A percentile compares a stretch with the other conserved stretches of the same genome.
phyloP scores from a whole-genome alignment of 192 early-diverging fungal genomes.

The Entomortierella lignicola region DNA sequence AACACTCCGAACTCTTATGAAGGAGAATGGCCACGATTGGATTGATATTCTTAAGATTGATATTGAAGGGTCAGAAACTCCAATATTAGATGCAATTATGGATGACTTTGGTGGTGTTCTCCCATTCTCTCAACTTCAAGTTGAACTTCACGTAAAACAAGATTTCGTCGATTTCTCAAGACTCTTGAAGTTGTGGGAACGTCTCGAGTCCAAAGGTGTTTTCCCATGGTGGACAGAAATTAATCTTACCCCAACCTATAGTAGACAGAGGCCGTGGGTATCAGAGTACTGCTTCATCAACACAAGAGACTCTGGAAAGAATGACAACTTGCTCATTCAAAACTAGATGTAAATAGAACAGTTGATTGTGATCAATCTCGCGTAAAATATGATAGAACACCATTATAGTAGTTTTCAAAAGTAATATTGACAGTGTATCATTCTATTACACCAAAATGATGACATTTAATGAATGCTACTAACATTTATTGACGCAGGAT shows the following conservation, averaged over 20 bases:
- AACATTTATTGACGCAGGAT: too few relatives aligned
- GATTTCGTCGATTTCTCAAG: not conserved
- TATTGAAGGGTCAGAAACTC: constrained; percentile 22
- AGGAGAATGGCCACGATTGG: constrained; percentile 32
- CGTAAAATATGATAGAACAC: too few relatives aligned
- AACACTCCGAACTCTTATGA: constrained; percentile 26
- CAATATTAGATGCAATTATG: constrained; percentile 21
- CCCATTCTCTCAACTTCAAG: constrained; percentile 40
- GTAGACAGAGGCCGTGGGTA: constrained; percentile 11
- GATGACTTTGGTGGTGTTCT: constrained; percentile 30
- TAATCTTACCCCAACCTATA: constrained; percentile 32
- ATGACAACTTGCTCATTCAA: constrained; percentile 27
- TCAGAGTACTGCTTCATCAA: constrained; percentile 48
- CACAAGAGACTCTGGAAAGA: constrained; percentile 31
- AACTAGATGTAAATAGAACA: constrained; percentile 25
- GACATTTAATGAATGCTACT: not conserved
- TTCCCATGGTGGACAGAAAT: constrained; percentile 34
- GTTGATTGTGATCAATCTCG: too few relatives aligned
- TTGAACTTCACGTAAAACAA: constrained; percentile 32
- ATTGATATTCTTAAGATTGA: constrained; percentile 34
- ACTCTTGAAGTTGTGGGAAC: constrained; percentile 41
- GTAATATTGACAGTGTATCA: too few relatives aligned
- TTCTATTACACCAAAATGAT: not conserved
- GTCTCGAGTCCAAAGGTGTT: constrained; percentile 29
- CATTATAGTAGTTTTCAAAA: too few relatives aligned